phyloP scores from a whole-genome alignment of 2,329 filamentous ascomycete species.

The Grosmannia clavigera region DNA sequence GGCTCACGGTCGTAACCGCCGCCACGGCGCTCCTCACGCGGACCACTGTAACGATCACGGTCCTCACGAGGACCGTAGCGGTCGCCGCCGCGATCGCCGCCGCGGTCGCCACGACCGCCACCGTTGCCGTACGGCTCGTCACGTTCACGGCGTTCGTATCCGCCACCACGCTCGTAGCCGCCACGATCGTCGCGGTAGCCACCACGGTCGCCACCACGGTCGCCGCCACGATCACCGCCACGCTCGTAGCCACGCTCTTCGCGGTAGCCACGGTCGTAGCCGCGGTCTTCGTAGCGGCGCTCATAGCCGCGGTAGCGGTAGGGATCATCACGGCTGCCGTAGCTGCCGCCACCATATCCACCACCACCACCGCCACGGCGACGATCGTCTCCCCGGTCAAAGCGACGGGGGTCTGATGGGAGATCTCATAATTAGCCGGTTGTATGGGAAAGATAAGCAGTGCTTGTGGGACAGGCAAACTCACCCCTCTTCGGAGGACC shows the following conservation, averaged over 20 bases:
- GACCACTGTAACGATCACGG: conserved; percentile 26
- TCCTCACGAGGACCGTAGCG: conserved; percentile 38
- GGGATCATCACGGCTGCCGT: conserved; percentile 27
- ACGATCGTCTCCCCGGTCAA: conserved; percentile 53
- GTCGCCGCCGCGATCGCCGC: conserved; percentile 30
- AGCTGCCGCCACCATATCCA: conserved; percentile 38
- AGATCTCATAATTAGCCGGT: not conserved
- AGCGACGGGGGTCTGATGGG: conserved; percentile 20
- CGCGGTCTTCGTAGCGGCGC: conserved; percentile 15
- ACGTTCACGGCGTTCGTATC: conserved; percentile 39
- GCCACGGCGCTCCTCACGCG: conserved; percentile 20
- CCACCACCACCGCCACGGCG: conserved; percentile 40
- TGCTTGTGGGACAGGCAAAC: conserved; percentile 28
- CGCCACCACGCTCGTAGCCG: conserved; percentile 36
- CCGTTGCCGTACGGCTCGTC: conserved; percentile 24
- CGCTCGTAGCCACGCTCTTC: conserved; percentile 36
- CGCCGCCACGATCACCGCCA: conserved; percentile 23
- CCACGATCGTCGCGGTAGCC: conserved; percentile 41
- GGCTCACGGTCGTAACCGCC: conserved; percentile 20
- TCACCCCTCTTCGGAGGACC: conserved; percentile 93
- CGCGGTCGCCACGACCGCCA: conserved; percentile 29
- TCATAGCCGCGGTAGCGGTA: conserved; percentile 25
- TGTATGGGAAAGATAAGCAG: not conserved
- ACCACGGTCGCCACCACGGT: conserved; percentile 35
- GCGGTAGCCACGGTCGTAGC: conserved; percentile 31